phyloP scores from a whole-genome alignment of 1,139 yeast species.

The Waltiozyma sp. region DNA sequence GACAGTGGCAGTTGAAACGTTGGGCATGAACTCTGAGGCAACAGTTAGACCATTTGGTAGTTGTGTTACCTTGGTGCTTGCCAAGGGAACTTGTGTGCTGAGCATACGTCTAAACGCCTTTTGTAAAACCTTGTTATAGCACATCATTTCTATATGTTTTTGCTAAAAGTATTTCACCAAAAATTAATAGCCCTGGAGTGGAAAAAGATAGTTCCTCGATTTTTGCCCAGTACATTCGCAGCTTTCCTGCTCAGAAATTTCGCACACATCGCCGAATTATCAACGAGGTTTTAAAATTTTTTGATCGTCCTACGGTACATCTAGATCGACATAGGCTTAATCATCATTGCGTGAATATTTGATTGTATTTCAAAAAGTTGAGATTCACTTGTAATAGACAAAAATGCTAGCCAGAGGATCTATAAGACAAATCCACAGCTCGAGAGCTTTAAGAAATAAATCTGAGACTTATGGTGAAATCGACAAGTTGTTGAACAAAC shows the following conservation, averaged over 20 bases:
- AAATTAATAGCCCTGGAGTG: too few relatives aligned
- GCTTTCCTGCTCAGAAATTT: too few relatives aligned
- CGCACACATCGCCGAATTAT: background rate
- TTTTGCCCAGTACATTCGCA: too few relatives aligned
- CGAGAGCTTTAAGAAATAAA: background rate
- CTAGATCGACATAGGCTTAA: background rate
- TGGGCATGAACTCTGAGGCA: constrained; percentile 82
- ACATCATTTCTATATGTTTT: background rate
- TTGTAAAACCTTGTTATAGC: background rate
- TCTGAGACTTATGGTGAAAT: background rate
- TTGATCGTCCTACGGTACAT: too few relatives aligned
- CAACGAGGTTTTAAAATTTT: background rate
- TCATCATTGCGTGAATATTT: too few relatives aligned
- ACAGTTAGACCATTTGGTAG: constrained; percentile 84
- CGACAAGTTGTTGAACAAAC: background rate
- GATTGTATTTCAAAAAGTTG: background rate
- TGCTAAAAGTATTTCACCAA: too few relatives aligned
- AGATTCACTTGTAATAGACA: background rate
- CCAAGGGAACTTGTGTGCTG: constrained; percentile 13
- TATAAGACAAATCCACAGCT: background rate
- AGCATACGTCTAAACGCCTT: background rate
- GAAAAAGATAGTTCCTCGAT: too few relatives aligned
- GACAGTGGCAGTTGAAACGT: constrained; percentile 89
- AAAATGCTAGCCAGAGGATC: background rate
- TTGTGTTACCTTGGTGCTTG: constrained; percentile 48